Conservation (phyloP, 805 yeast species). For the Ogataea pini region DNA sequence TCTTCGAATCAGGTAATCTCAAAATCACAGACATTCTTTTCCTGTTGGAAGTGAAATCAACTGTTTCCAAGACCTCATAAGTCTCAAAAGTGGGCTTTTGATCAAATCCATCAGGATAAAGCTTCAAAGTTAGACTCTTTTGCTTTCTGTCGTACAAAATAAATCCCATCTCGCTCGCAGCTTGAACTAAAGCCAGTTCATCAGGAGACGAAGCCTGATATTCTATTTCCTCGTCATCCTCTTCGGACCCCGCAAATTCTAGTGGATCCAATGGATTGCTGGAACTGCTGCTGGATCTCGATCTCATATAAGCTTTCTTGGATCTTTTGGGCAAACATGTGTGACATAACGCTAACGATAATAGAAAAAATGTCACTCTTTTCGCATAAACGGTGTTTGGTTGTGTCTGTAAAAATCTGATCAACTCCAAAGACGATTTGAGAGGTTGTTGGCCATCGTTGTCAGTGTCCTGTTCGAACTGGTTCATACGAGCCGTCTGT, state of each 20-base stretch:
- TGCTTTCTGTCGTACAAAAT: conserved; percentile 73
- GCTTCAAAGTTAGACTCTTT: conserved; percentile 60
- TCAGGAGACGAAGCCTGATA: conserved; percentile 97
- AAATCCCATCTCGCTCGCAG: conserved; percentile 94
- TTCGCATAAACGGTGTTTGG: conserved; percentile 72
- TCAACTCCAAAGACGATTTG: conserved; percentile 63
- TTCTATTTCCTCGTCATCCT: conserved; percentile 52
- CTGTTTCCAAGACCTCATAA: conserved; percentile 74
- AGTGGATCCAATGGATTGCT: neutral
- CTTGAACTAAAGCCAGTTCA: conserved; percentile 88
- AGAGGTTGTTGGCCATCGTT: conserved; percentile 31
- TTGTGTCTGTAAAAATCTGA: conserved; percentile 66
- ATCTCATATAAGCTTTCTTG: conserved; percentile 18
- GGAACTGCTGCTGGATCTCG: conserved; percentile 24
- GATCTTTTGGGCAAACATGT: conserved; percentile 75
- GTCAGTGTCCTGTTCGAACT: conserved; percentile 32
- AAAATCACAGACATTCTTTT: conserved; percentile 94
- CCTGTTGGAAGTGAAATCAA: conserved; percentile 84
- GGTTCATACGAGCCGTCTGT: conserved; percentile 44
- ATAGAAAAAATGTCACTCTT: conserved; percentile 74
- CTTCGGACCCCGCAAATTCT: conserved; percentile 19
- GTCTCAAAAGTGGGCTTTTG: conserved; percentile 60
- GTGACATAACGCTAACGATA: conserved; percentile 85
- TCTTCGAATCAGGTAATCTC: conserved; percentile 69
- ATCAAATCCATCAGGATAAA: conserved; percentile 83